A percentile compares a stretch with the other conserved stretches of the same genome.
Conservation (phyloP, 2,329 filamentous ascomycete species). For the Cladosporium sp. region DNA sequence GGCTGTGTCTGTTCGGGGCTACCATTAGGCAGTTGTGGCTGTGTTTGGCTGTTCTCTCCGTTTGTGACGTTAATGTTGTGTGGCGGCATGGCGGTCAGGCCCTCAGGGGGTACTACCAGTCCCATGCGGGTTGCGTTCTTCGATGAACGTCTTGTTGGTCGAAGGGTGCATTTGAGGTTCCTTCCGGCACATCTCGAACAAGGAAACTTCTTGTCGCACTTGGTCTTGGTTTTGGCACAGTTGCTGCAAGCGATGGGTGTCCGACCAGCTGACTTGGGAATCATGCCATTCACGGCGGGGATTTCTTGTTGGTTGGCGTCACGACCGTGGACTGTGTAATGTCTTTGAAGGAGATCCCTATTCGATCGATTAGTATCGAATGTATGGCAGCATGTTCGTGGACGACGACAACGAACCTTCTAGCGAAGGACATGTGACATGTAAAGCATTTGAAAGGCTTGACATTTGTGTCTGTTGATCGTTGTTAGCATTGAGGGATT, state of each 20-base stretch:
- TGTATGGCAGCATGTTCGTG: background rate
- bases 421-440: conserved; percentile 56
- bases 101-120: conserved; percentile 34
- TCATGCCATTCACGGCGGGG: conserved; percentile 50
- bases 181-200: conserved; percentile 53
- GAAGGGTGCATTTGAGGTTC: conserved; percentile 50
- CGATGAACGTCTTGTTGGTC: conserved; percentile 50
- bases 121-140: conserved; percentile 44
- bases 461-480: conserved; percentile 51
- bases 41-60: conserved; percentile 20
- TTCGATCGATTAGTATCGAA: conserved; percentile 13
- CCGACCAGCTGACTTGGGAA: conserved; percentile 53
- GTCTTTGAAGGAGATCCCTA: conserved; percentile 53
- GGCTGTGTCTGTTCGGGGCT: conserved; percentile 25
- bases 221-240: conserved; percentile 56
- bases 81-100: conserved; percentile 29
- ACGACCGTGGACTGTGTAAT: conserved; percentile 54
- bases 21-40: conserved; percentile 18
- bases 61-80: conserved; percentile 19
- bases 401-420: conserved; percentile 42
- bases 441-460: conserved; percentile 58
- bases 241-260: conserved; percentile 56
- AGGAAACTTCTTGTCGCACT: conserved; percentile 57
- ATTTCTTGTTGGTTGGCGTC: conserved; percentile 53
- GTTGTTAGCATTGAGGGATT: background rate